Conservation (phyloP, 116 monocot species). For the Posidonia oceanica region DNA sequence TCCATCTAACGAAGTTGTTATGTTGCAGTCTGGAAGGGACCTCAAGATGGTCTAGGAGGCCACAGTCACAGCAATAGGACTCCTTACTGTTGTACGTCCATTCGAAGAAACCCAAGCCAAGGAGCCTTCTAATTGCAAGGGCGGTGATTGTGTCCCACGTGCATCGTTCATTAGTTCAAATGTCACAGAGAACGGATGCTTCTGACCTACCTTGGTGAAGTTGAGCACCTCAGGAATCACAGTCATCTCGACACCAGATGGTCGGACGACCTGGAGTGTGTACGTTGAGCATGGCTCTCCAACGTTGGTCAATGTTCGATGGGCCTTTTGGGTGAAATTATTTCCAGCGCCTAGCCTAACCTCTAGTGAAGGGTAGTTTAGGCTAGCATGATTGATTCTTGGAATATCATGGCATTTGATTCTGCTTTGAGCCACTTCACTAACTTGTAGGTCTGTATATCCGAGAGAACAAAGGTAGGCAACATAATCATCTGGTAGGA, state of each 20-base stretch:
- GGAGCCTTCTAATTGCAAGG: neutral
- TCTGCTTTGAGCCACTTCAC: neutral
- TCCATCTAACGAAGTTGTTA: too few relatives aligned
- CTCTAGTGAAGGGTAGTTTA: slow-evolving; percentile 12
- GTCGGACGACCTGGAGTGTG: slow-evolving; percentile 6
- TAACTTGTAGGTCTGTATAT: slow-evolving; percentile 8
- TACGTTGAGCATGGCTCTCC: slow-evolving; percentile 12
- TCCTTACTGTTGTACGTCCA: neutral
- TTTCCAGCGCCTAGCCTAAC: neutral
- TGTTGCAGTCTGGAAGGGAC: too few relatives aligned
- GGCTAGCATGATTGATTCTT: neutral
- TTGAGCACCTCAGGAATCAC: slow-evolving; percentile 12
- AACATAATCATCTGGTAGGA: neutral
- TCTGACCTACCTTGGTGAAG: slow-evolving; percentile 13
- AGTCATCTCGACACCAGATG: slow-evolving; percentile 3
- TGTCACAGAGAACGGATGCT: slow-evolving; percentile 7
- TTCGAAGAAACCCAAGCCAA: neutral
- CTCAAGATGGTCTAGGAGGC: neutral
- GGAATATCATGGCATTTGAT: neutral
- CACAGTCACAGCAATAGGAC: neutral
- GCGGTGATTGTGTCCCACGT: neutral
- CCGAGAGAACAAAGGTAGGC: slow-evolving; percentile 3
- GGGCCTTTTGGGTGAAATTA: neutral
- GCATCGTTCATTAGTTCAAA: neutral
- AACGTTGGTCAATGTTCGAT: slow-evolving; percentile 22